phyloP scores from a whole-genome alignment of 2,329 filamentous ascomycete species.

The Ophiostoma perfectum region DNA sequence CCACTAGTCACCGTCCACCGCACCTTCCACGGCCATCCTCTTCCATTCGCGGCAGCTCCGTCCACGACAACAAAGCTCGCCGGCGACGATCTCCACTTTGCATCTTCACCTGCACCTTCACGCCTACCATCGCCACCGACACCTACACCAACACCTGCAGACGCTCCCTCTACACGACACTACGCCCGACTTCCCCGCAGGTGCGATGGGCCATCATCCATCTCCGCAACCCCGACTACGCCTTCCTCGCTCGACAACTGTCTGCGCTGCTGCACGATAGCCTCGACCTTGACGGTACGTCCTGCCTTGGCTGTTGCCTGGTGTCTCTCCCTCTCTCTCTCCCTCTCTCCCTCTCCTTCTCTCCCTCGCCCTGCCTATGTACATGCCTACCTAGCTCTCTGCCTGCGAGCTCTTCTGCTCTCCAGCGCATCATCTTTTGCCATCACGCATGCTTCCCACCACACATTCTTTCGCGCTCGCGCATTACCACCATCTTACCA shows the following conservation, averaged over 20 bases:
- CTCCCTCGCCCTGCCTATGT: too few relatives aligned
- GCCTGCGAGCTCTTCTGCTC: neutral
- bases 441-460: neutral
- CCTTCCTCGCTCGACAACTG: neutral
- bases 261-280: neutral
- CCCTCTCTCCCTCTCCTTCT: neutral
- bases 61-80: neutral
- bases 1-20: neutral
- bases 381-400: too few relatives aligned
- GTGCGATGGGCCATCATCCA: constrained; percentile 22
- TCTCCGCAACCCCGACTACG: constrained; percentile 12
- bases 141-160: neutral
- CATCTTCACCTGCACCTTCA: neutral
- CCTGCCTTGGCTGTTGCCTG: constrained; percentile 1
- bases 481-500: neutral
- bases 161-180: neutral
- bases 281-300: neutral
- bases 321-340: neutral
- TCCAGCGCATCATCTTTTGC: neutral
- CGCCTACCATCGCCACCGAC: neutral
- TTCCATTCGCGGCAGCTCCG: neutral
- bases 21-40: neutral
- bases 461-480: constrained; percentile 1
- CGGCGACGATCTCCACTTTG: neutral
- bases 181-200: constrained; percentile 11